These are phyloP conservation scores for Fusarium dlaminii DNA, from an alignment of 2,329 filamentous ascomycete species.

Conservation along the genomic window DNA sequence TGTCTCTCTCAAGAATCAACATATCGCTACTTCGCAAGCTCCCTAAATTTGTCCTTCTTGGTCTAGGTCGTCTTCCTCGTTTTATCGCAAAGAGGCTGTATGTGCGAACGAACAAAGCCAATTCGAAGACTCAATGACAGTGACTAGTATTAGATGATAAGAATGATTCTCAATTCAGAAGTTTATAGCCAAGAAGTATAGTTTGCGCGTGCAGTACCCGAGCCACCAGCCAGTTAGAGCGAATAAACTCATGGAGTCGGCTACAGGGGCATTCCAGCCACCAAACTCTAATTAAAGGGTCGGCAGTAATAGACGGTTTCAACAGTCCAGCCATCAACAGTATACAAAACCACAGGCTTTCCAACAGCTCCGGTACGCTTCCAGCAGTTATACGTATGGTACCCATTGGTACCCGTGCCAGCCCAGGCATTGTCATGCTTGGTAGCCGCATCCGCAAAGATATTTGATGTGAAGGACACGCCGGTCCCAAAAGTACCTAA, in stretches of 20 bases:
- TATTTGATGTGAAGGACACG: neutral
- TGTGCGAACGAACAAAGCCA: rapidly evolving
- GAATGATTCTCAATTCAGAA: rapidly evolving
- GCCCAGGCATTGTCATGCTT: neutral
- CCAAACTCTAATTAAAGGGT: neutral
- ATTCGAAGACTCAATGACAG: rapidly evolving
- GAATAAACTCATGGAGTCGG: too few species aligned
- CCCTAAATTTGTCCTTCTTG: rapidly evolving
- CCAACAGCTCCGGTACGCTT: neutral
- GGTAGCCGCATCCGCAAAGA: neutral
- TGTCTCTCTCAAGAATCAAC: too few species aligned
- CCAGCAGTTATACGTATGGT: neutral
- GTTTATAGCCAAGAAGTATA: rapidly evolving
- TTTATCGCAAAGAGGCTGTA: rapidly evolving
- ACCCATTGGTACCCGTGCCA: neutral
- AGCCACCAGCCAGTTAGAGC: rapidly evolving
- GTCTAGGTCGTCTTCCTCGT: neutral
- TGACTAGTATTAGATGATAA: neutral
- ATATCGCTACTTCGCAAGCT: rapidly evolving
- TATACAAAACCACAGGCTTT: neutral
- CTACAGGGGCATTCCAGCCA: rapidly evolving
- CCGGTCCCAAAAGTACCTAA: neutral
- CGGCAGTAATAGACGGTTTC: neutral
- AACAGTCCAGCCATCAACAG: neutral
- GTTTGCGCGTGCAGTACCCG: rapidly evolving